These are phyloP conservation scores for Fragilariopsis cylindrus DNA, from an alignment of 108 stramenopile species.

Conservation along the genomic window DNA sequence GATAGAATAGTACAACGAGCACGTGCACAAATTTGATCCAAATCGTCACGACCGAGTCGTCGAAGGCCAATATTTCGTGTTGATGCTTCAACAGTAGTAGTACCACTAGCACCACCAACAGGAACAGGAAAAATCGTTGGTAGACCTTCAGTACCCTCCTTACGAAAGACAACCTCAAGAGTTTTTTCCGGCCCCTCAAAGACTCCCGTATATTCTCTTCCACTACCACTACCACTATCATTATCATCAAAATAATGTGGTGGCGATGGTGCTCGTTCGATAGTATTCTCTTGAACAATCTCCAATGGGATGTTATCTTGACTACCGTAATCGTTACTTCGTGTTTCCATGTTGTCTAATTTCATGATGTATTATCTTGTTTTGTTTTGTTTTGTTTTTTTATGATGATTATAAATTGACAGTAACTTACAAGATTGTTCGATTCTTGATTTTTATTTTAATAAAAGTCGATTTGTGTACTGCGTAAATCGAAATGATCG, in stretches of 20 bases:
- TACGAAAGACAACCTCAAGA: constrained; percentile 84
- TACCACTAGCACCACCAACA: constrained; percentile 21
- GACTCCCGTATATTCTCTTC: constrained; percentile 78
- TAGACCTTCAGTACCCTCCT: constrained; percentile 32
- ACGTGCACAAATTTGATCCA: constrained; percentile 91
- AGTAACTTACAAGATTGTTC: too few relatives aligned
- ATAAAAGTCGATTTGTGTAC: too few relatives aligned
- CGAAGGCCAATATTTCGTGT: constrained; percentile 76
- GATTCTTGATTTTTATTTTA: too few relatives aligned
- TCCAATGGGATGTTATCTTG: too few relatives aligned
- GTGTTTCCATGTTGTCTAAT: too few relatives aligned
- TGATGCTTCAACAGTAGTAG: constrained; percentile 27
- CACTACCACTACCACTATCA: constrained; percentile 55
- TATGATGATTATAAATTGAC: too few relatives aligned
- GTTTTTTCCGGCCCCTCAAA: constrained; percentile 93
- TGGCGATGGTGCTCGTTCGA: background rate
- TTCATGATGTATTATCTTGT: too few relatives aligned
- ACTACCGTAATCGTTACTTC: too few relatives aligned
- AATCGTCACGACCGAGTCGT: constrained; percentile 65
- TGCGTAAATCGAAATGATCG: too few relatives aligned
- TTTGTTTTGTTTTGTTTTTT: too few relatives aligned
- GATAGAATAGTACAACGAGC: constrained; percentile 97
- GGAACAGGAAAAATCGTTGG: constrained; percentile 10
- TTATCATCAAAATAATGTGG: constrained; percentile 54
- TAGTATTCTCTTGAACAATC: too few relatives aligned